Percentiles rank a stretch among this genome's conserved stretches.
phyloP scores from a whole-genome alignment of 1,284 basidiomycete species.

The Rhodotorula sp. region DNA sequence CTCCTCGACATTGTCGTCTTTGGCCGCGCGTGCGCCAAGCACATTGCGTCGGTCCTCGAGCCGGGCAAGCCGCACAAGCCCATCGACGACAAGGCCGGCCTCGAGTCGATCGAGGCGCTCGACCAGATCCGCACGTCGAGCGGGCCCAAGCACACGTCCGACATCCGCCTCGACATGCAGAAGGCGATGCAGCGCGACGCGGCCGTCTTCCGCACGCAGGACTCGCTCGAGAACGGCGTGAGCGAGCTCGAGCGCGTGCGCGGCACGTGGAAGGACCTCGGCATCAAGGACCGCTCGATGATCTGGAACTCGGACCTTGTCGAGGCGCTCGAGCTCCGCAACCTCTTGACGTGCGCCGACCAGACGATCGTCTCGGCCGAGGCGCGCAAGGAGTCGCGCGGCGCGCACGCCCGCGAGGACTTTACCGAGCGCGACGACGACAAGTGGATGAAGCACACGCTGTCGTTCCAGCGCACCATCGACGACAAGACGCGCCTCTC shows the following conservation, averaged over 20 bases:
- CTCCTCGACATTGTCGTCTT: constrained; percentile 97
- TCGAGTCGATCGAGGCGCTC: constrained; percentile 81
- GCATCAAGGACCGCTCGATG: constrained; percentile 97
- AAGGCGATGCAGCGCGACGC: constrained; percentile 78
- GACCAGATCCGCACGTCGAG: constrained; percentile 82
- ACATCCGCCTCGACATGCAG: constrained; percentile 94
- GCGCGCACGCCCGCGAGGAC: constrained; percentile 97
- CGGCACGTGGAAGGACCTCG: constrained; percentile 83
- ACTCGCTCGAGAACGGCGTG: constrained; percentile 88
- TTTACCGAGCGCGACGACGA: constrained; percentile 77
- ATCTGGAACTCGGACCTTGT: constrained; percentile 99
- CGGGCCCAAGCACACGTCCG: constrained; percentile 81
- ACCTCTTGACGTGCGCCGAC: constrained; percentile 89
- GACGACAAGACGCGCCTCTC: constrained; percentile 81
- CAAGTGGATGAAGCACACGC: constrained; percentile 53
- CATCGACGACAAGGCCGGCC: constrained; percentile 84
- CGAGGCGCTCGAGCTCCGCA: constrained; percentile 95
- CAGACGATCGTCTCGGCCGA: constrained; percentile 96
- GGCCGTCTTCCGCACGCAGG: constrained; percentile 71
- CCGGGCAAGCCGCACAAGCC: constrained; percentile 90
- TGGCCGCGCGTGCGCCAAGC: constrained; percentile 98
- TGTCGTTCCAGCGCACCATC: constrained; percentile 78
- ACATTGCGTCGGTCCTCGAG: constrained; percentile 87
- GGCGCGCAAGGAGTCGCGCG: constrained; percentile 93
- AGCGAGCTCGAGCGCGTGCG: constrained; percentile 81